These are phyloP conservation scores for Nevesoporus exiguus DNA, from an alignment of 768 basidiomycete species.

Conservation along the genomic window DNA sequence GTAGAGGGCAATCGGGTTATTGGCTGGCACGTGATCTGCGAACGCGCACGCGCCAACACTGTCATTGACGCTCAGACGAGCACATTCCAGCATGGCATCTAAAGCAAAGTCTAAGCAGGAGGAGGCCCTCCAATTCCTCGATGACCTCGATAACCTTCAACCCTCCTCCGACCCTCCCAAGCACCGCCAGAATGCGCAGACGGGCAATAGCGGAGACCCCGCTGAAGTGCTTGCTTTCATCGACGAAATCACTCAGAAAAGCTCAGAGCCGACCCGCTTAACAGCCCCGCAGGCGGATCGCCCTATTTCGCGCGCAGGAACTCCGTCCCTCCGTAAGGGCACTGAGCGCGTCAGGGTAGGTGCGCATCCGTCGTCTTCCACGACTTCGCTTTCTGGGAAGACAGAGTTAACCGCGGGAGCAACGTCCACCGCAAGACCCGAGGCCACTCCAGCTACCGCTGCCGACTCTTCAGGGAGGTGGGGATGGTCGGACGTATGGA, in stretches of 20 bases:
- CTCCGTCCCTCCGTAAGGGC: constrained; percentile 69
- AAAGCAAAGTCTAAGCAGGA: constrained; percentile 75
- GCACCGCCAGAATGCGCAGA: constrained; percentile 21
- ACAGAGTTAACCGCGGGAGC: constrained; percentile 29
- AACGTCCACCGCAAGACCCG: constrained; percentile 17
- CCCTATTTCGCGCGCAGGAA: constrained; percentile 61
- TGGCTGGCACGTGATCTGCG: constrained; percentile 15
- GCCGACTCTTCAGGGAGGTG: constrained; percentile 41
- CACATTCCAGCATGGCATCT: constrained; percentile 29
- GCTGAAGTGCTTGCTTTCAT: constrained; percentile 89
- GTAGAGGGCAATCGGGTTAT: not conserved
- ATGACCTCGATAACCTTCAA: constrained; percentile 86
- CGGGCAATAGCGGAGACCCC: constrained; percentile 56
- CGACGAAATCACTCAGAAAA: constrained; percentile 93
- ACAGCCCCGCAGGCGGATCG: constrained; percentile 53
- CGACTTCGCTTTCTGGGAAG: constrained; percentile 40
- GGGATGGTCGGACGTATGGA: constrained; percentile 93
- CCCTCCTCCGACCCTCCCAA: constrained; percentile 33
- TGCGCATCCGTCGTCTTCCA: constrained; percentile 38
- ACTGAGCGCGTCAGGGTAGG: constrained; percentile 74
- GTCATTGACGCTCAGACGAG: not conserved
- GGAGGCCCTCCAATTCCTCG: constrained; percentile 90
- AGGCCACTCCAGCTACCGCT: constrained; percentile 15
- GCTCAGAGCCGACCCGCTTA: constrained; percentile 68
- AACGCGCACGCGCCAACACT: not conserved